A percentile compares a stretch with the other conserved stretches of the same genome.
phyloP scores from a whole-genome alignment of 2,329 filamentous ascomycete species.

The Sarocladium strictum region DNA sequence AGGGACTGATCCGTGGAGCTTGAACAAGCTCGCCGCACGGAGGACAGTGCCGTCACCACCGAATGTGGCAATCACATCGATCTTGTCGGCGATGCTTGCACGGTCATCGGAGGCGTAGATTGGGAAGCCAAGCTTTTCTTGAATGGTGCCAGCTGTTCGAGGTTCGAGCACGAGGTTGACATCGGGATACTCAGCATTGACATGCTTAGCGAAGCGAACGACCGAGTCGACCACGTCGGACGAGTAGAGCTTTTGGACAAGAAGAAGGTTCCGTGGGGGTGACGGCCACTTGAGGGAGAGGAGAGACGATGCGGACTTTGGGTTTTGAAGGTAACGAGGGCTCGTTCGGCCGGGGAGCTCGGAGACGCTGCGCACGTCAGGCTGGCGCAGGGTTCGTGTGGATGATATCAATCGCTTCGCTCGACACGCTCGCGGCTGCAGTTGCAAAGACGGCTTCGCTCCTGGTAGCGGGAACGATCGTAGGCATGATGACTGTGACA shows the following conservation, averaged over 20 bases:
- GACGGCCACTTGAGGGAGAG: conserved; percentile 49
- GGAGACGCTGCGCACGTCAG: conserved; percentile 24
- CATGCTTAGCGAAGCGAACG: conserved; percentile 59
- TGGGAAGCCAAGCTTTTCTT: conserved; percentile 65
- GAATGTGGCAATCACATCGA: conserved; percentile 83
- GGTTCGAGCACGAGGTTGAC: conserved; percentile 81
- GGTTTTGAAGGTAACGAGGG: conserved; percentile 29
- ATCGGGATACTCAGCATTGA: conserved; percentile 72
- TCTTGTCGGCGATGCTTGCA: conserved; percentile 63
- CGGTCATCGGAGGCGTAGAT: conserved; percentile 55
- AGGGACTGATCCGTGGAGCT: conserved; percentile 72
- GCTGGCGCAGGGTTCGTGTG: conserved; percentile 32
- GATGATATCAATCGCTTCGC: conserved; percentile 40
- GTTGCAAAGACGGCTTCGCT: neutral
- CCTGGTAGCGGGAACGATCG: neutral
- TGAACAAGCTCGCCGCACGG: conserved; percentile 51
- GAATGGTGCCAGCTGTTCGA: conserved; percentile 64
- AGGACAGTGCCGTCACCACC: conserved; percentile 63
- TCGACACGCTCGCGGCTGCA: neutral
- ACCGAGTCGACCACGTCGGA: conserved; percentile 47
- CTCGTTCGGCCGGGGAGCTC: conserved; percentile 27
- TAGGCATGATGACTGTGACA: neutral
- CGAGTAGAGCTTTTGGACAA: conserved; percentile 54
- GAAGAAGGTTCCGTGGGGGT: conserved; percentile 50
- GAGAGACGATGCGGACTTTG: conserved; percentile 45